Evolutionary conservation across 73 alveolate genomes (phyloP).

Genomic region (Paramecium octaurelia): DNA sequence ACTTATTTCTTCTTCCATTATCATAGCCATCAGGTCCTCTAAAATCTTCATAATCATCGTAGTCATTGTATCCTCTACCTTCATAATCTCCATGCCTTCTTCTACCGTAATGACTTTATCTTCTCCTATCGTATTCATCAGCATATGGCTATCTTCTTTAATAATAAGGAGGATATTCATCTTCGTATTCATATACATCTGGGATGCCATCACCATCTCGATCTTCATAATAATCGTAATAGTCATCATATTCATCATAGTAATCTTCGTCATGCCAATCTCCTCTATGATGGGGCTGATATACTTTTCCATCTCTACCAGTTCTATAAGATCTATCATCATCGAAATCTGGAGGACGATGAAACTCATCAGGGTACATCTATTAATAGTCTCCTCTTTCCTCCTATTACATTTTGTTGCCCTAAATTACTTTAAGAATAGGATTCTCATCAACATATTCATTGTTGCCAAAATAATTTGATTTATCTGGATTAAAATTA

Average conservation of each 20-base stretch:
- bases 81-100: background rate
- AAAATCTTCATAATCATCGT: background rate
- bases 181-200: background rate
- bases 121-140: background rate
- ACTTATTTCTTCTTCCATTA: background rate
- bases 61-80: background rate
- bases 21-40: background rate
- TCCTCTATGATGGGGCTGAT: background rate
- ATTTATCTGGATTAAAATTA: background rate
- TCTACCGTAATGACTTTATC: background rate
- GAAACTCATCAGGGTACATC: background rate
- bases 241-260: constrained; percentile 20
- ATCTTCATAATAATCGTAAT: constrained; percentile 12
- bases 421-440: background rate
- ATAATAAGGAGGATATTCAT: background rate
- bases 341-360: background rate
- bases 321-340: background rate
- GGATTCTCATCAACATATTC: background rate
- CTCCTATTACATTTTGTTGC: background rate
- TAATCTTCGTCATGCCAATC: background rate
- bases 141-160: background rate
- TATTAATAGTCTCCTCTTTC: background rate
- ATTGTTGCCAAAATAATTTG: background rate
- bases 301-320: background rate
- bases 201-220: background rate